These are phyloP conservation scores for Microcyclospora tardicrescens DNA, from an alignment of 2,329 filamentous ascomycete genomes.

Conservation along the genomic window DNA sequence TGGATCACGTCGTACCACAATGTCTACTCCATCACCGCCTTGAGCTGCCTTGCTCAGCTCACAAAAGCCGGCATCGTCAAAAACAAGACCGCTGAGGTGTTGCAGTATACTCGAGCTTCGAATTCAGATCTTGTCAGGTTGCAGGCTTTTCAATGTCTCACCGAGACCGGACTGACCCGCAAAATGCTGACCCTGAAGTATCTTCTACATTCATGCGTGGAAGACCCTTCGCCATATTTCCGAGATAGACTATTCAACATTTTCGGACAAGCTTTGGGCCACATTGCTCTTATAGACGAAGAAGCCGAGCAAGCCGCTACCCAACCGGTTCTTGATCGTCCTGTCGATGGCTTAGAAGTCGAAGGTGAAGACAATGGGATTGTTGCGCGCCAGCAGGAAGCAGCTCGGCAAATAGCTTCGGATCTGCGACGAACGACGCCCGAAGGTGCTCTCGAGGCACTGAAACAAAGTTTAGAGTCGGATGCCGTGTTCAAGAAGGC, in stretches of 20 bases:
- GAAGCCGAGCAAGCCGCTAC: slow-evolving; percentile 18
- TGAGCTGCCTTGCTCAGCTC: slow-evolving; percentile 46
- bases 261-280: slow-evolving; percentile 44
- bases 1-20: slow-evolving; percentile 56
- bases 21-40: slow-evolving; percentile 47
- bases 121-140: slow-evolving; percentile 49
- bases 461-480: slow-evolving; percentile 40
- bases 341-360: slow-evolving; percentile 38
- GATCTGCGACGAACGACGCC: slow-evolving; percentile 27
- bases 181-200: slow-evolving; percentile 41
- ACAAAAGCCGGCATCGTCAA: slow-evolving; percentile 41
- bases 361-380: slow-evolving; percentile 40
- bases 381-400: slow-evolving; percentile 39
- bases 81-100: slow-evolving; percentile 42
- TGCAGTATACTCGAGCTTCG: slow-evolving; percentile 47
- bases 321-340: slow-evolving; percentile 9
- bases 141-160: slow-evolving; percentile 45
- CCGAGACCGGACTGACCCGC: slow-evolving; percentile 42
- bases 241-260: slow-evolving; percentile 39
- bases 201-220: slow-evolving; percentile 43
- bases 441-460: slow-evolving; percentile 44
- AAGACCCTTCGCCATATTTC: slow-evolving; percentile 46
- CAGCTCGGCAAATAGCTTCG: slow-evolving; percentile 32
- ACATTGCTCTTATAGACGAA: slow-evolving; percentile 45
- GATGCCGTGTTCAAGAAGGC: slow-evolving; percentile 39